Evolutionary conservation across 345 rosid species (phyloP), one percentile per base, ranked within the genome.

Genomic region (Sisymbrium irio): DNA sequence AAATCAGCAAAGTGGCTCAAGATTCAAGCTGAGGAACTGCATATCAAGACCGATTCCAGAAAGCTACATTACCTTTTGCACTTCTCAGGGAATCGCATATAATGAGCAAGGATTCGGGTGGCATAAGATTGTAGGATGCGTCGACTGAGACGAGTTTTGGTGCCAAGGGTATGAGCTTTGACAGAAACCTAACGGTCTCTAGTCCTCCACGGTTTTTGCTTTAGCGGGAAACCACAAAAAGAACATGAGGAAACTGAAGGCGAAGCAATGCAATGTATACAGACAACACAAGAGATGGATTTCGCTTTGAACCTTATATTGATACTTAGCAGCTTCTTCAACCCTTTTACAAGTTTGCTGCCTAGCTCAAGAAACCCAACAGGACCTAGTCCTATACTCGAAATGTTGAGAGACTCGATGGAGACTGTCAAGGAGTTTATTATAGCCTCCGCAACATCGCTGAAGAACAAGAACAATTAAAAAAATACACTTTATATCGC

Each of bases 181-280:
- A 83, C 83, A 91, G 70, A 81, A 94, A 94, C 41, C 78, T 84
- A 35, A 90, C 96, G 19, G 90, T 78, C 79, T 85, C 96, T 56
- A 77, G 62, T 66, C 92, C 92, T 61, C 98, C 96, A 1, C 95
- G 93, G 77, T 91, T 94, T 85, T 94, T 89, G 84, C 97, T 94
- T 69, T 12, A 77, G 11, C n/a, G 55, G 72, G 72, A 77, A 67
- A 65, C 47, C 67, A 56, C 56, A 35, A 69, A 47, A 63, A 46
- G 15, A 63, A 47, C 10, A 22, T 65, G 50, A 57, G 71, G 40
- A 46, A 47, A 63, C 25, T 3, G 37, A 44, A 64, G 15, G 41
- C 6, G n/a, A 75, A 42, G 25, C 9, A 22, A 69, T 67, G 28
- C n/a, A 46, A 46, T 19, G 32, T 62, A 37, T 5, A 45, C 28